These are phyloP conservation scores for Sarcocystis neurona DNA, from an alignment of 169 alveolate genomes.

Conservation along the genomic window DNA sequence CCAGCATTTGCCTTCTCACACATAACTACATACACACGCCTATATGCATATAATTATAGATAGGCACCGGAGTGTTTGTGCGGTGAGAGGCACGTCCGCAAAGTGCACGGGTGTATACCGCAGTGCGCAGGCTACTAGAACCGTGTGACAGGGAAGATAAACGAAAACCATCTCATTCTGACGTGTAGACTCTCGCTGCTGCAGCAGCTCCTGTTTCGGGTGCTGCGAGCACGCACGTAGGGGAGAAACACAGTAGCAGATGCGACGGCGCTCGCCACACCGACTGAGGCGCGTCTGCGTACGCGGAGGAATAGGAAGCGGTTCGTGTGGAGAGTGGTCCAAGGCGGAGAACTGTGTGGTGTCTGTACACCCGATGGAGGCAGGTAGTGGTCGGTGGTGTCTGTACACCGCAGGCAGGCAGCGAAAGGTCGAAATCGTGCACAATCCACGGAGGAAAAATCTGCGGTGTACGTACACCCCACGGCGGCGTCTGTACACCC, in stretches of 20 bases:
- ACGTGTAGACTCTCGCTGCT: not conserved
- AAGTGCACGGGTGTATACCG: not conserved
- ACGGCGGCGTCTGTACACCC: too few relatives aligned
- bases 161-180: not conserved
- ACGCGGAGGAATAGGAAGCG: not conserved
- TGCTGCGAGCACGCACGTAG: too few relatives aligned
- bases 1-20: constrained; percentile 33
- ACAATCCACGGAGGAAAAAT: too few relatives aligned
- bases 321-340: not conserved
- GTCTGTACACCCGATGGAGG: not conserved
- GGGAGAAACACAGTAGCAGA: not conserved
- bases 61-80: not conserved
- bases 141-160: too few relatives aligned
- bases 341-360: not conserved
- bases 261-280: not conserved
- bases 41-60: not conserved
- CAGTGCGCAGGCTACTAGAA: too few relatives aligned
- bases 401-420: too few relatives aligned
- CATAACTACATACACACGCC: not conserved
- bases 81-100: not conserved
- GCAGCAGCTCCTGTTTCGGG: not conserved
- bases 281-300: not conserved
- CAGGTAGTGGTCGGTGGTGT: too few relatives aligned
- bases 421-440: too few relatives aligned
- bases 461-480: too few relatives aligned